Evolutionary conservation across 1,139 yeast genomes (phyloP), one percentile per base, ranked within the genome.

Genomic region (Meyerozyma smithsonii): DNA sequence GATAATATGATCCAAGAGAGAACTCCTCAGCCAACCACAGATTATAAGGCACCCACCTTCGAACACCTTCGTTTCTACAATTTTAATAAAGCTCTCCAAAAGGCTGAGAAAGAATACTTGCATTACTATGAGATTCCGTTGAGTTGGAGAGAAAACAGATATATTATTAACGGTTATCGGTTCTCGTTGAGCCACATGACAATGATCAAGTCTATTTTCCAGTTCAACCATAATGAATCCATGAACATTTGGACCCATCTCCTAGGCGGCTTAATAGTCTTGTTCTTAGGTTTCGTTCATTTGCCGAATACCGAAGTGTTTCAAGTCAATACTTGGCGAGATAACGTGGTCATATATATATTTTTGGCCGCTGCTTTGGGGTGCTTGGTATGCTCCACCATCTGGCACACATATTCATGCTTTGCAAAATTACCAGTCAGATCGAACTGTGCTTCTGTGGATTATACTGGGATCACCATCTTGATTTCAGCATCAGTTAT

Each of bases 231-330:
- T 62, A 92, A 92, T 57, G 98, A 92, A 59, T 76, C 96, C 1
- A 77, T 87, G 61, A 92, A 92, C 62, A 89, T 92, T 43, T 92
- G 98, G 98, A 76, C 96, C 0, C 98, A 92, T 64, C 55, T 88
- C 25, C 38, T 78, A 2, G 98, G 97, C 11, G 74, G 84, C 8
- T 38, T 77, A 2, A 54, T 78, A 25, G 64, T 90, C 60, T 42
- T 74, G 1, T 82, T 79, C 47, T 57, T 89, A 25, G 72, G 79
- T 19, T 44, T 78, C 12, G 66, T 63, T 47, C 84, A 83, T 49
- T 84, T 75, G 55, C 97, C 97, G 11, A 44, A 48, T 4, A 66
- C 82, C 0, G 61, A 56, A 6, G 72, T 74, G 0, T 77, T 57
- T 44, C 46, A 47, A 44, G 54, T 38, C 46, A 77, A 72, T 51